phyloP scores from a whole-genome alignment of 352 stramenopile genomes.

The Pythium biforme region DNA sequence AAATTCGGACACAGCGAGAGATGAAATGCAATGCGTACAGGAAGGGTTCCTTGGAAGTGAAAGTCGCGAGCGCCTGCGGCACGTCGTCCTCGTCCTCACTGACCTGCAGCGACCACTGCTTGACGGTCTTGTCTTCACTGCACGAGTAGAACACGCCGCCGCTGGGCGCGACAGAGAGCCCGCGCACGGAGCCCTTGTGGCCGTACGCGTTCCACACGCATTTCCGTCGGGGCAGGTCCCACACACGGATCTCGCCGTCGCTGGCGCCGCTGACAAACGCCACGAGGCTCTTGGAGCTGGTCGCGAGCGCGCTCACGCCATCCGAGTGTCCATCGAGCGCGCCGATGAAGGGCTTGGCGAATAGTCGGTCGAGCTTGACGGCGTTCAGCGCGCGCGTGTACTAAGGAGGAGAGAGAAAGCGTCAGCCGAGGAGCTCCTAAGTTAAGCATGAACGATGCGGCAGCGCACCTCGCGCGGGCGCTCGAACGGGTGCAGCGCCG shows the following conservation, averaged over 20 bases:
- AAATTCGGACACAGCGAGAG: neutral
- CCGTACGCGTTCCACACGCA: slow-evolving; percentile 93
- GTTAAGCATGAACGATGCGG: neutral
- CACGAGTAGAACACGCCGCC: slow-evolving; percentile 92
- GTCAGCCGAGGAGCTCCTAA: neutral
- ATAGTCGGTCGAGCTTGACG: slow-evolving; percentile 98
- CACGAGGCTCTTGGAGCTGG: slow-evolving; percentile 89
- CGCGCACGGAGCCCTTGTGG: slow-evolving; percentile 93
- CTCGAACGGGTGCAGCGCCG: slow-evolving; percentile 93
- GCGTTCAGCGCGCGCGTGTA: slow-evolving; percentile 97
- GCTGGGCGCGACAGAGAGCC: slow-evolving; percentile 77
- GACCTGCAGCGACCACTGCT: slow-evolving; percentile 86
- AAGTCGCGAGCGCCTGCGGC: slow-evolving; percentile 68
- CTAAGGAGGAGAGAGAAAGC: slow-evolving; percentile 42
- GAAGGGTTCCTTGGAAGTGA: slow-evolving; percentile 84
- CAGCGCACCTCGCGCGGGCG: slow-evolving; percentile 60
- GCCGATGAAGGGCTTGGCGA: slow-evolving; percentile 98
- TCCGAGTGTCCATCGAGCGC: slow-evolving; percentile 97
- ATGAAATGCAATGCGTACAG: slow-evolving; percentile 39
- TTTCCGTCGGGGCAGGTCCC: slow-evolving; percentile 94
- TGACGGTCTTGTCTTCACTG: slow-evolving; percentile 95
- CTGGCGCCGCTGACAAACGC: slow-evolving; percentile 86
- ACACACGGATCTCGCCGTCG: slow-evolving; percentile 95
- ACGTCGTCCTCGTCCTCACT: slow-evolving; percentile 72
- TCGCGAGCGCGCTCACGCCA: slow-evolving; percentile 92